Conservation (phyloP, 768 basidiomycete genomes). For the Hortiboletus campestris region DNA sequence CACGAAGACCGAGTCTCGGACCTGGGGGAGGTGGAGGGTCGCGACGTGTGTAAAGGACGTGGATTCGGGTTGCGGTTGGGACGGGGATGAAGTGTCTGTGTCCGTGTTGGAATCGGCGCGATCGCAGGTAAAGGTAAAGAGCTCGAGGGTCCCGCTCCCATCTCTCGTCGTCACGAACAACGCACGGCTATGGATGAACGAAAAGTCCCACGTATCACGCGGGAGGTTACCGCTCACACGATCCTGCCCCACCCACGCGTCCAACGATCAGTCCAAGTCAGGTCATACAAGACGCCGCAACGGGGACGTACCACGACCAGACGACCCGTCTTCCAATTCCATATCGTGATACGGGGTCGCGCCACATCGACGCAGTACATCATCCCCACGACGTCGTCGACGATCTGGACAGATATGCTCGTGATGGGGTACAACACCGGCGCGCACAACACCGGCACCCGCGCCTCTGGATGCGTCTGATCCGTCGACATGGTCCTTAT, state of each 20-base stretch:
- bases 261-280: background rate
- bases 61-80: background rate
- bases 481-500: slow-evolving; percentile 45
- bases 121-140: slow-evolving; percentile 40
- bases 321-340: slow-evolving; percentile 52
- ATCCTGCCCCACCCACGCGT: no score
- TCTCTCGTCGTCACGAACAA: slow-evolving; percentile 40
- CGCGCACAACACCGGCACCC: slow-evolving; percentile 26
- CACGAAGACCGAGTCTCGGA: slow-evolving; percentile 9
- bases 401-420: slow-evolving; percentile 48
- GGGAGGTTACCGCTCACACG: slow-evolving; percentile 24
- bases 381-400: slow-evolving; percentile 51
- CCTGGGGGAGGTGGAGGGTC: slow-evolving; percentile 12
- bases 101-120: background rate
- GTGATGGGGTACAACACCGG: slow-evolving; percentile 21
- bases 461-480: slow-evolving; percentile 42
- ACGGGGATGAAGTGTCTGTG: background rate
- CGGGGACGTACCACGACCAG: slow-evolving; percentile 41
- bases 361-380: slow-evolving; percentile 36
- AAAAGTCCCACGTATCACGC: slow-evolving; percentile 39
- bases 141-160: slow-evolving; percentile 38
- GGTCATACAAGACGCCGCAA: background rate
- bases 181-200: slow-evolving; percentile 44
- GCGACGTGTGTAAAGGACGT: slow-evolving; percentile 19
- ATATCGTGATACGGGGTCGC: slow-evolving; percentile 32